Evolutionary conservation across 108 stramenopile species (phyloP), one percentile per base, ranked within the genome.

Genomic region (Nannochloropsis gaditana): DNA sequence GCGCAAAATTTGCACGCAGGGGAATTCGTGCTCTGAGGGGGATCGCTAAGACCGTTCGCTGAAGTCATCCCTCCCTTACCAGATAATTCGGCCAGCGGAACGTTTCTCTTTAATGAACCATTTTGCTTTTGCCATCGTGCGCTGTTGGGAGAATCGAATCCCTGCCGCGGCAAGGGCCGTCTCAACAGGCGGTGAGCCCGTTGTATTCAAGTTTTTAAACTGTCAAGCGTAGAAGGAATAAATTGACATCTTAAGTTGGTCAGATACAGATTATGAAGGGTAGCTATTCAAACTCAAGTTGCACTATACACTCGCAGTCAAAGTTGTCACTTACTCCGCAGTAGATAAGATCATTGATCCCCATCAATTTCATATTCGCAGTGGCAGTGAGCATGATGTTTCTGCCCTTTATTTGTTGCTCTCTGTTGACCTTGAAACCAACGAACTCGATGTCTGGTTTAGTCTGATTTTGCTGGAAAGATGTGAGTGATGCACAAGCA

Each of bases 261-360:
- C 31, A 31, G 1, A 31, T 31, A 31, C 31, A n/a, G n/a, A n/a
- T n/a, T n/a, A n/a, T n/a, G n/a, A n/a, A n/a, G n/a, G n/a, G n/a
- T n/a, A n/a, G n/a, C n/a, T n/a, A n/a, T n/a, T n/a, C n/a, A n/a
- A n/a, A n/a, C n/a, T n/a, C n/a, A n/a, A n/a, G n/a, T n/a, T n/a
- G n/a, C n/a, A n/a, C n/a, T n/a, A n/a, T n/a, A n/a, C n/a, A n/a
- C n/a, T n/a, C n/a, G n/a, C n/a, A n/a, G n/a, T n/a, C n/a, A n/a
- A n/a, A n/a, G n/a, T n/a, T n/a, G n/a, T n/a, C n/a, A 73, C 59
- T 73, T n/a, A 73, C 59, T n/a, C 59, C 59, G 6, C 59, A 73
- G 2, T 73, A 73, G 59, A n/a, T 3, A 0, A 73, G 15, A n/a
- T 73, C 59, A 73, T 73, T 73, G 19, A 73, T 15, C 59, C 59